Conservation (phyloP, 2,329 filamentous ascomycete genomes). For the Fusarium bactridioides region DNA sequence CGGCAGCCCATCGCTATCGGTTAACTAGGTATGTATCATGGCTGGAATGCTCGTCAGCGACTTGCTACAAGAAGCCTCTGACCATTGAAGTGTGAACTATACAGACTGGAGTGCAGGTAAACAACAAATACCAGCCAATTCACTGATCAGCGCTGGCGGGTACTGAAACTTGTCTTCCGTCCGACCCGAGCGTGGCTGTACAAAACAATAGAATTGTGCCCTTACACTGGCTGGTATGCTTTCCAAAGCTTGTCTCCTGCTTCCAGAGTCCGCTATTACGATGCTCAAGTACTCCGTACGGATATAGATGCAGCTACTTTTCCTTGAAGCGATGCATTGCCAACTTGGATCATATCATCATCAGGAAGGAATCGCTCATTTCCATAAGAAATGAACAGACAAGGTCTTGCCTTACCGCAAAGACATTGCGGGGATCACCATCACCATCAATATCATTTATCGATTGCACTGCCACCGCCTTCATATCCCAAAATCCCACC, state of each 20-base stretch:
- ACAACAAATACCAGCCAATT: constrained; percentile 15
- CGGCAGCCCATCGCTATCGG: constrained; percentile 11
- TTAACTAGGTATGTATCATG: neutral
- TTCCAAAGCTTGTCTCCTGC: neutral
- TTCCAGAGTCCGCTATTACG: neutral
- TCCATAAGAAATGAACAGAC: constrained; percentile 23
- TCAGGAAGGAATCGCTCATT: constrained; percentile 1
- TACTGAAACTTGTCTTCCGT: constrained; percentile 29
- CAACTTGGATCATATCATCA: neutral
- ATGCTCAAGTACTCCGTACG: neutral
- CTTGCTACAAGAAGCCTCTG: constrained; percentile 1
- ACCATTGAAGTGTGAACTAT: neutral
- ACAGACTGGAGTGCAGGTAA: constrained; percentile 1
- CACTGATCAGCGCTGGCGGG: constrained; percentile 13
- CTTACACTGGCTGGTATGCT: neutral
- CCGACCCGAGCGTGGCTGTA: constrained; percentile 34
- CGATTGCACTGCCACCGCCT: constrained; percentile 35
- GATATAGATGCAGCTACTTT: neutral
- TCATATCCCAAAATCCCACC: constrained; percentile 18
- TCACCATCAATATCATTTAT: constrained; percentile 17
- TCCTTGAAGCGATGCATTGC: neutral
- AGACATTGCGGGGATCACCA: constrained; percentile 14
- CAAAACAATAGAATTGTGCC: constrained; percentile 18
- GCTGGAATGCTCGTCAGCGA: constrained; percentile 17
- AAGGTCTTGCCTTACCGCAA: constrained; percentile 10